Evolutionary conservation across 1,139 yeast genomes (phyloP), one percentile per base, ranked within the genome.

Genomic region (Keqinozyma sinolaborantium): DNA sequence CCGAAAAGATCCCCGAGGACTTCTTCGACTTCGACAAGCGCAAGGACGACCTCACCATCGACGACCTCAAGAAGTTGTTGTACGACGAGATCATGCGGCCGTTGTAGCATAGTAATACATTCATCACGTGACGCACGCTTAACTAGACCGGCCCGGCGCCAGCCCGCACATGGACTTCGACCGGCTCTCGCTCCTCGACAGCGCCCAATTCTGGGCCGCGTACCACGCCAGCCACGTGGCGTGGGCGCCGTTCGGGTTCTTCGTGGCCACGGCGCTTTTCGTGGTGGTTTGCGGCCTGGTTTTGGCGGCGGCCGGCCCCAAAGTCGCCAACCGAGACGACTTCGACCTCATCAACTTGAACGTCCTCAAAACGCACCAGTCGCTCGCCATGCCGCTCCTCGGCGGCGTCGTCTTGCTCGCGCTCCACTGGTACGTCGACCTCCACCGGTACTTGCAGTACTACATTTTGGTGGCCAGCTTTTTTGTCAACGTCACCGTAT

Each of bases 21-120:
- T 78, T 78, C 47, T 80, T 82, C 57, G 79, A 75, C 44, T 73
- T 79, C 40, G 86, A 80, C 48, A 70, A 70, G 39, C 67, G 59
- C 28, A 74, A 74, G 50, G 76, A 74, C 48, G 67, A 74, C 43
- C 53, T 75, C 34, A 53, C 68, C 11, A 52, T 73, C 14, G 51
- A 56, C 24, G 78, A 74, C 36, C 56, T 64, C 48, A 80, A 79
- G 42, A 60, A 56, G 34, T 61, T 77, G 67, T 57, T 80, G 24
- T 81, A 69, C 47, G 73, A 76, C 31, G 84, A 78, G 50, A 73
- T 79, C 29, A 59, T 60, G 64, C 51, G 53, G 36, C 64, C 64
- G 23, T 51, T 57, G 30, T 56, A 44, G n/a, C n/a, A n/a, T n/a
- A n/a, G n/a, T n/a, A 39, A 19, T 33, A 21, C 20, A 32, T 18